phyloP scores from a whole-genome alignment of 805 yeast species.

The Schwanniomyces vanrijiae region DNA sequence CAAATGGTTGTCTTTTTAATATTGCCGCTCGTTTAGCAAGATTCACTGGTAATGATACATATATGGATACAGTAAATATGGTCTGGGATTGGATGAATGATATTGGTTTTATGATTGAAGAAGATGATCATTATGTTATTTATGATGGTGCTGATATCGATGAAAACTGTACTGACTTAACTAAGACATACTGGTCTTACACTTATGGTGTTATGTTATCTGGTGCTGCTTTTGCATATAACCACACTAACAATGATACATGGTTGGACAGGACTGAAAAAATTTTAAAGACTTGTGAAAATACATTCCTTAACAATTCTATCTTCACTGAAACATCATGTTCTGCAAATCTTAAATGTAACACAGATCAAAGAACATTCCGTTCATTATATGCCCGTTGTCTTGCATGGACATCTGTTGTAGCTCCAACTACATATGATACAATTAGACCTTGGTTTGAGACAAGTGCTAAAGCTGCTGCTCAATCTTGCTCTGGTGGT shows the following conservation, averaged over 20 bases:
- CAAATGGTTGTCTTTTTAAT: slow-evolving; percentile 89
- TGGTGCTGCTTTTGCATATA: slow-evolving; percentile 70
- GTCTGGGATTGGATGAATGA: slow-evolving; percentile 80
- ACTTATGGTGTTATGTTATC: slow-evolving; percentile 66
- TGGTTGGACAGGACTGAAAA: slow-evolving; percentile 44
- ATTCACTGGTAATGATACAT: slow-evolving; percentile 72
- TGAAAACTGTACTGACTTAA: slow-evolving; percentile 49
- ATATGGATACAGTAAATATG: slow-evolving; percentile 69
- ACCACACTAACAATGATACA: slow-evolving; percentile 48
- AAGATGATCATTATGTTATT: slow-evolving; percentile 28
- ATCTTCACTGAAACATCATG: slow-evolving; percentile 67
- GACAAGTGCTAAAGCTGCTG: slow-evolving; percentile 69
- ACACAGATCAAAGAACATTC: slow-evolving; percentile 76
- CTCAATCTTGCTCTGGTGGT: slow-evolving; percentile 80
- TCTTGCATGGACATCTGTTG: slow-evolving; percentile 55
- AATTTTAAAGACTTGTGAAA: slow-evolving; percentile 30
- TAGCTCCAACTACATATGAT: slow-evolving; percentile 51
- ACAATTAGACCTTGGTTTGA: slow-evolving; percentile 41
- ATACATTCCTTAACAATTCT: slow-evolving; percentile 47
- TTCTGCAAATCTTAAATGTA: slow-evolving; percentile 43
- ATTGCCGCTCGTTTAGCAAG: slow-evolving; percentile 85
- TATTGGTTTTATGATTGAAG: slow-evolving; percentile 24
- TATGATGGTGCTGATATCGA: slow-evolving; percentile 60
- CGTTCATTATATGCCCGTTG: slow-evolving; percentile 67
- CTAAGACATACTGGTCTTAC: slow-evolving; percentile 62